Evolutionary conservation across 441 rosid genomes (phyloP).

Genomic region (Sinapis alba): DNA sequence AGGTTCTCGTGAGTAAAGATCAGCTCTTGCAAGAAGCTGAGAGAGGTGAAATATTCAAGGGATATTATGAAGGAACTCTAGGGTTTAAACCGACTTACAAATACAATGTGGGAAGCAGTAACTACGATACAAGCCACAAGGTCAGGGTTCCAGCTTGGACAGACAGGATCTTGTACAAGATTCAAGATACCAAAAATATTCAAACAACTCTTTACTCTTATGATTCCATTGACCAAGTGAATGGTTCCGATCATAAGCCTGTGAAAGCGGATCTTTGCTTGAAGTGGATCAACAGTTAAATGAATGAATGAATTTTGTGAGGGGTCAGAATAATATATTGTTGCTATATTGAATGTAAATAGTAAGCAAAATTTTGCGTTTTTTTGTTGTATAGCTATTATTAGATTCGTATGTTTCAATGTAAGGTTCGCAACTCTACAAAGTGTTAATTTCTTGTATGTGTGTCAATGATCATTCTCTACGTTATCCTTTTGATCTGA

Average conservation of each 20-base stretch:
- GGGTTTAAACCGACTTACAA: conserved; percentile 79
- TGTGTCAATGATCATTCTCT: not conserved
- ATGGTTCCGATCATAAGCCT: conserved; percentile 78
- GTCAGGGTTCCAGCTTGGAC: conserved; percentile 84
- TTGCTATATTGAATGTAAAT: conserved; percentile 1
- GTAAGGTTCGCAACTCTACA: not conserved
- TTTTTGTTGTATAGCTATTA: not conserved
- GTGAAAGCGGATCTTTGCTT: conserved; percentile 71
- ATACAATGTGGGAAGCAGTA: conserved; percentile 60
- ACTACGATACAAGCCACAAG: conserved; percentile 72
- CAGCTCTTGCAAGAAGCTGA: conserved; percentile 77
- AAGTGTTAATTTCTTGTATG: conserved; percentile 1
- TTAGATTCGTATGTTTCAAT: not conserved
- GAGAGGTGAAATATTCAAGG: conserved; percentile 64
- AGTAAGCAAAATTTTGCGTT: not conserved
- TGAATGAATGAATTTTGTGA: not conserved
- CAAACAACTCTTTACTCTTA: conserved; percentile 52
- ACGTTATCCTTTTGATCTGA: not conserved
- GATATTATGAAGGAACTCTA: conserved; percentile 63
- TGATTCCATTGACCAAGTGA: conserved; percentile 59
- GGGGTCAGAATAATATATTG: not conserved
- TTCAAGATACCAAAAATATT: conserved; percentile 45
- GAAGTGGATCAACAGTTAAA: conserved; percentile 34
- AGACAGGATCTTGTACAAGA: conserved; percentile 67
- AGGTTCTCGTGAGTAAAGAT: conserved; percentile 66